phyloP scores from a whole-genome alignment of 305 asterid species.

The Ajuga reptans region DNA sequence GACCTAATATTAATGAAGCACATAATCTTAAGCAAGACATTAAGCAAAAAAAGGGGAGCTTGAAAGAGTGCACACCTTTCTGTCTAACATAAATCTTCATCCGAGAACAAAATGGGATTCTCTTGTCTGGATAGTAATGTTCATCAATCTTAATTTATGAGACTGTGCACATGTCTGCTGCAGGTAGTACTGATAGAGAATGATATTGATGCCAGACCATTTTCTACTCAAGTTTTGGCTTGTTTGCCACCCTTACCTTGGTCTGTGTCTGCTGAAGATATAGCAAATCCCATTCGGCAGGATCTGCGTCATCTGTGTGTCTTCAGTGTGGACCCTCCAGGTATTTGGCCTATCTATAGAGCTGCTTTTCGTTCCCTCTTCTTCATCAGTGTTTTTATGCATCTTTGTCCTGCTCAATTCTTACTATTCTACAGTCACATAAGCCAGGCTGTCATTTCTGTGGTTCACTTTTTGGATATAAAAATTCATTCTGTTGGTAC shows the following conservation, averaged over 20 bases:
- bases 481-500: slow-evolving; percentile 31
- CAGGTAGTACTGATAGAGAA: slow-evolving; percentile 95
- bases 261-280: slow-evolving; percentile 75
- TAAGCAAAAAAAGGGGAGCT: neutral
- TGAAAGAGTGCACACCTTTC: slow-evolving; percentile 3
- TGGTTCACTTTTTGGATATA: slow-evolving; percentile 18
- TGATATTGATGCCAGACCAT: slow-evolving; percentile 92
- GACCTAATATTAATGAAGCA: neutral
- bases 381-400: slow-evolving; percentile 11
- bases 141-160: slow-evolving; percentile 16
- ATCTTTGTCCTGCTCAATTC: slow-evolving; percentile 3
- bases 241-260: slow-evolving; percentile 98
- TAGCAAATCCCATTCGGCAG: slow-evolving; percentile 69
- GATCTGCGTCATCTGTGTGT: slow-evolving; percentile 84
- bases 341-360: slow-evolving; percentile 31
- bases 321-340: slow-evolving; percentile 99
- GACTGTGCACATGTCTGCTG: slow-evolving; percentile 17
- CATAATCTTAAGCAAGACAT: neutral
- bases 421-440: slow-evolving; percentile 7
- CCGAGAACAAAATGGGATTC: slow-evolving; percentile 4
- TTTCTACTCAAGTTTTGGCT: slow-evolving; percentile 91
- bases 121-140: slow-evolving; percentile 4
- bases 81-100: neutral
- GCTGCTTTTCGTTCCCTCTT: neutral
- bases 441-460: slow-evolving; percentile 7